These are phyloP conservation scores for Peniophora sp. DNA, from an alignment of 1,284 basidiomycete genomes.

Conservation along the genomic window DNA sequence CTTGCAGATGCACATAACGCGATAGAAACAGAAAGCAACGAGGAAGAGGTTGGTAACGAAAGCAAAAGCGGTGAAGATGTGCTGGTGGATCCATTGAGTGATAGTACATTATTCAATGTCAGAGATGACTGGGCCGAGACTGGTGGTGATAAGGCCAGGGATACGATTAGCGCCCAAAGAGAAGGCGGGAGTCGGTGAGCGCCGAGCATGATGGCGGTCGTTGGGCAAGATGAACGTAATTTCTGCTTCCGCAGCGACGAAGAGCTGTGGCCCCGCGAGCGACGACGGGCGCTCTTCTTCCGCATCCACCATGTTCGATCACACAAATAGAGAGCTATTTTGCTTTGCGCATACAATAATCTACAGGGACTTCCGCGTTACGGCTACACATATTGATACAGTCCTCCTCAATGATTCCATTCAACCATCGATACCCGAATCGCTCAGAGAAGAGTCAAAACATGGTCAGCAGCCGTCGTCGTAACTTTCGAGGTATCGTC, in stretches of 20 bases:
- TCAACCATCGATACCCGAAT: background rate
- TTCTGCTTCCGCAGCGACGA: no score
- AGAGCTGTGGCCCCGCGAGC: no score
- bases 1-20: slow-evolving; percentile 42
- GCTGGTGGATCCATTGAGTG: slow-evolving; percentile 6
- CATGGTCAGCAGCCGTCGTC: slow-evolving; percentile 47
- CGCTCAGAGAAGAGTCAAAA: slow-evolving; percentile 45
- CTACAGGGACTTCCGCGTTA: no score
- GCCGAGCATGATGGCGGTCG: no score
- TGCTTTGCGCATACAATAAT: no score
- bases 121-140: background rate
- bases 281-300: no score
- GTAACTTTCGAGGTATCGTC: slow-evolving; percentile 44
- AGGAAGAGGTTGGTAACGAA: slow-evolving; percentile 26
- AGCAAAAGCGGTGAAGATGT: slow-evolving; percentile 11
- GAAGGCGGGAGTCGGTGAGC: background rate
- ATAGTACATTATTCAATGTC: background rate
- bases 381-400: no score
- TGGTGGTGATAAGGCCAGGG: background rate
- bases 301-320: no score
- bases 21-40: slow-evolving; percentile 44
- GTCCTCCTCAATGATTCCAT: no score
- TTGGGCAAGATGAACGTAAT: no score
- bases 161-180: background rate
- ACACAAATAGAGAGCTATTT: no score